Evolutionary conservation across 148 eudicot species (phyloP).

Genomic region (Mesembryanthemum crystallinum): DNA sequence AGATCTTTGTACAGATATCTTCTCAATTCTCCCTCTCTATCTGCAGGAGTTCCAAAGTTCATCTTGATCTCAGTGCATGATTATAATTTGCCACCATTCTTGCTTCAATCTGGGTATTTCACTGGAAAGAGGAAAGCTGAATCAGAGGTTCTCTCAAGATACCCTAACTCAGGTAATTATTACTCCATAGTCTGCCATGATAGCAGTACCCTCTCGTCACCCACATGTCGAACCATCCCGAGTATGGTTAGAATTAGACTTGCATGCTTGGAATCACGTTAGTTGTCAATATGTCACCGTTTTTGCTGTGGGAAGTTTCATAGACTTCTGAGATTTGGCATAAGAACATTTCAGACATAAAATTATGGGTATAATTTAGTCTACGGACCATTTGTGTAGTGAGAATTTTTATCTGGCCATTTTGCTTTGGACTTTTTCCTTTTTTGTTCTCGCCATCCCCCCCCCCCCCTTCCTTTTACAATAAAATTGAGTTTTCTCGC

Average conservation of each 20-base stretch:
- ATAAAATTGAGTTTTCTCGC: too few species aligned
- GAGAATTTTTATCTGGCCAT: too few species aligned
- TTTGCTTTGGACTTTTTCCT: too few species aligned
- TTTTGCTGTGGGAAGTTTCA: too few species aligned
- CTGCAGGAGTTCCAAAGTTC: constrained; percentile 88
- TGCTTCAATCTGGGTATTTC: constrained; percentile 74
- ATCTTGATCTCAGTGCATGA: constrained; percentile 93
- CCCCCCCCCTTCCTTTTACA: too few species aligned
- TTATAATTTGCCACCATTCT: constrained; percentile 87
- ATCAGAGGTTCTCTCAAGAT: constrained; percentile 87
- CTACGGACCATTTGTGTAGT: too few species aligned
- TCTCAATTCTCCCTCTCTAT: constrained; percentile 1
- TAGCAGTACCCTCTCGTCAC: background rate
- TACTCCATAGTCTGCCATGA: background rate
- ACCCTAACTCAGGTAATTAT: constrained; percentile 65
- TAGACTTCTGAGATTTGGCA: background rate
- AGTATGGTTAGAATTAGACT: background rate
- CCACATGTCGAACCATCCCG: background rate
- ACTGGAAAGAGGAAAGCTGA: constrained; percentile 98
- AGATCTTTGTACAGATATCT: background rate
- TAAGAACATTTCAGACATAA: background rate
- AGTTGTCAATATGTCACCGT: background rate
- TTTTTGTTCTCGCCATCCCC: too few species aligned
- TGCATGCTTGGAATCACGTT: background rate
- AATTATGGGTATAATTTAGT: background rate